phyloP scores from a whole-genome alignment of 495 filamentous ascomycete species.

The Penicillium silybi region DNA sequence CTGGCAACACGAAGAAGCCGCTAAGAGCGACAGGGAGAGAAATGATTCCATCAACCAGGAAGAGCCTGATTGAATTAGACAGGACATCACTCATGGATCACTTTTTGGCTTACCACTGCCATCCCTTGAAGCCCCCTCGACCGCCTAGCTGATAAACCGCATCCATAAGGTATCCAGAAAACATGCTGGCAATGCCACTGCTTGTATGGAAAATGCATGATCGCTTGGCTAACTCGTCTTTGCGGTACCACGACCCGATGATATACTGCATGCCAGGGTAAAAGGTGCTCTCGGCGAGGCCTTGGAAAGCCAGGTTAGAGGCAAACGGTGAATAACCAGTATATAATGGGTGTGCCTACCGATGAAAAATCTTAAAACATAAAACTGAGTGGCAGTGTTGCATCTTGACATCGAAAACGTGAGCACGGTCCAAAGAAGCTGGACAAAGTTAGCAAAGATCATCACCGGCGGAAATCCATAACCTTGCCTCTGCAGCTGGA shows the following conservation, averaged over 20 bases:
- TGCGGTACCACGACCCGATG: constrained; percentile 48
- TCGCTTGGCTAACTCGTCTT: constrained; percentile 53
- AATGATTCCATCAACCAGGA: constrained; percentile 44
- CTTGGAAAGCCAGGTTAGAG: constrained; percentile 6
- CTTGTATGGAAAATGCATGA: constrained; percentile 61
- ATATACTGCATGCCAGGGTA: constrained; percentile 48
- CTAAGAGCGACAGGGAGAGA: constrained; percentile 46
- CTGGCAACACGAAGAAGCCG: constrained; percentile 58
- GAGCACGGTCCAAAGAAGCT: constrained; percentile 53
- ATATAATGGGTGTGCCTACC: constrained; percentile 31
- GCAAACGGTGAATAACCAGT: not conserved
- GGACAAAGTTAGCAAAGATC: constrained; percentile 1
- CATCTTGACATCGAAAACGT: constrained; percentile 48
- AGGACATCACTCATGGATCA: not conserved
- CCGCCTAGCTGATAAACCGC: constrained; percentile 51
- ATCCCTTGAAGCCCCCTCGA: constrained; percentile 42
- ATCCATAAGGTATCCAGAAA: constrained; percentile 56
- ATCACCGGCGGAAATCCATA: no score
- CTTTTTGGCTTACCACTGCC: constrained; percentile 36
- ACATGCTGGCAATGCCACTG: constrained; percentile 52
- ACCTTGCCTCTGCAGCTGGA: constrained; percentile 41
- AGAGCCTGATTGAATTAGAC: constrained; percentile 24
- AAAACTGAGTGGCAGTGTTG: constrained; percentile 47
- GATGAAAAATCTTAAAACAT: constrained; percentile 56
- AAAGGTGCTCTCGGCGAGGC: constrained; percentile 43